Evolutionary conservation across 192 early-diverging fungal genomes (phyloP), one percentile per base, ranked within the genome.

Genomic region (Ambispora gerdemannii): DNA sequence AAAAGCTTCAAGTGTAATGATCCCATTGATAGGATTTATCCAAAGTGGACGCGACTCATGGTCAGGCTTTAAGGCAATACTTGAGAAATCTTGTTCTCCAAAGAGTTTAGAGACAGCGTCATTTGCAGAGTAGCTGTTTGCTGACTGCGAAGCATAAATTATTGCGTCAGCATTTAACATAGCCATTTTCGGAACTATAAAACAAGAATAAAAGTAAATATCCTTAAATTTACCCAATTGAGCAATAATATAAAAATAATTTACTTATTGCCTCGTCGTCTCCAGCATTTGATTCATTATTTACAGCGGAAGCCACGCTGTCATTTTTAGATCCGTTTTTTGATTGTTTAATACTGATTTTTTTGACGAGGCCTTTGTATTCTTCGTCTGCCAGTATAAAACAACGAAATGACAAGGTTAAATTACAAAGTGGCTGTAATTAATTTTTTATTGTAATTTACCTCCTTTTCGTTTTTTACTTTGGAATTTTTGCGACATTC

Each of bases 1-100:
- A 61, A 99, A 99, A 15, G 93, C 92, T 82, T 99, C 97, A 0
- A 99, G 82, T 50, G 94, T 92, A 67, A 99, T 92, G 50, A 89
- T 83, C 3, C 90, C 87, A 79, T 82, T 90, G 28, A 86, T 83
- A 55, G 86, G 88, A 73, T 84, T 88, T 63, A 98, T 93, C 90
- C 91, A 98, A 22, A 99, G 80, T 22, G 97, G 97, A 25, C 97
- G 87, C 13, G 88, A 84, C 38, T 76, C 78, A 78, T 96, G 94
- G 81, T 99, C 95, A 0, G 77, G 71, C 79, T 99, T 98, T 58
- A 99, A 86, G 50, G 82, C 76, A 20, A 94, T 77, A 74, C 85
- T 83, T 36, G 90, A 91, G 74, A 88, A 92, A 76, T 92, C 89
- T 68, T 86, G 78, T 62, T 84, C 77, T 24, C 82, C 86, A 80